Evolutionary conservation across 768 basidiomycete species (phyloP).

Genomic region (Boletus patriciae): DNA sequence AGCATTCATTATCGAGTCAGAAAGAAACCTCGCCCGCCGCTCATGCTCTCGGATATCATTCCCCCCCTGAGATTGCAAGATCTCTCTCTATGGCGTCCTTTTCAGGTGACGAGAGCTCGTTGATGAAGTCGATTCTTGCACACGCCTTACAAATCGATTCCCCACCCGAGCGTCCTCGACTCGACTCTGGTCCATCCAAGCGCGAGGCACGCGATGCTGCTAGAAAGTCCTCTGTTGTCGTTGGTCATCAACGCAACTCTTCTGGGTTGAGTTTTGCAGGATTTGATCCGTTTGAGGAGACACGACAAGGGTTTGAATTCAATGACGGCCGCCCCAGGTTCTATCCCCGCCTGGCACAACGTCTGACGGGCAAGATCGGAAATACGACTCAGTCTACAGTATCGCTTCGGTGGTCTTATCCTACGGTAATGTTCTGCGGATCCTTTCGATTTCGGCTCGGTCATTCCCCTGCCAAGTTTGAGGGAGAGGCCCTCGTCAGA

Average conservation of each 20-base stretch:
- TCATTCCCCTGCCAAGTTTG: conserved; percentile 42
- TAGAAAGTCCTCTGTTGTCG: conserved; percentile 15
- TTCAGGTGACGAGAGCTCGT: conserved; percentile 49
- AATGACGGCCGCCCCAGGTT: conserved; percentile 59
- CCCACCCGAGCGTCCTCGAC: conserved; percentile 33
- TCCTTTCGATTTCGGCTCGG: conserved; percentile 67
- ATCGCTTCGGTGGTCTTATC: conserved; percentile 82
- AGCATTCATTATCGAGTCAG: conserved; percentile 13
- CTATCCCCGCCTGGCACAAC: conserved; percentile 51
- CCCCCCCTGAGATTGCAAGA: conserved; percentile 58
- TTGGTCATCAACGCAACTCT: conserved; percentile 35
- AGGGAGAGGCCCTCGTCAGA: conserved; percentile 58
- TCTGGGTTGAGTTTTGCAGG: conserved; percentile 70
- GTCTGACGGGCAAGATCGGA: conserved; percentile 41
- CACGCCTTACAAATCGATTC: conserved; percentile 40
- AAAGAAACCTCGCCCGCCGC: conserved; percentile 14
- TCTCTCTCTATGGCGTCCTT: conserved; percentile 45
- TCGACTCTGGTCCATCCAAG: conserved; percentile 47
- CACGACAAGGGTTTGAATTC: conserved; percentile 79
- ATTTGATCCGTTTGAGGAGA: conserved; percentile 73
- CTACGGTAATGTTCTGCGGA: conserved; percentile 64
- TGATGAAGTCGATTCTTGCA: conserved; percentile 56
- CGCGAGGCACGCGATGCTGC: conserved; percentile 24
- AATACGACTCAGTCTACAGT: conserved; percentile 64
- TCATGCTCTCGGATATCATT: conserved; percentile 76